phyloP scores from a whole-genome alignment of 192 early-diverging fungal species.

The Thoreauomyces humboldtii region DNA sequence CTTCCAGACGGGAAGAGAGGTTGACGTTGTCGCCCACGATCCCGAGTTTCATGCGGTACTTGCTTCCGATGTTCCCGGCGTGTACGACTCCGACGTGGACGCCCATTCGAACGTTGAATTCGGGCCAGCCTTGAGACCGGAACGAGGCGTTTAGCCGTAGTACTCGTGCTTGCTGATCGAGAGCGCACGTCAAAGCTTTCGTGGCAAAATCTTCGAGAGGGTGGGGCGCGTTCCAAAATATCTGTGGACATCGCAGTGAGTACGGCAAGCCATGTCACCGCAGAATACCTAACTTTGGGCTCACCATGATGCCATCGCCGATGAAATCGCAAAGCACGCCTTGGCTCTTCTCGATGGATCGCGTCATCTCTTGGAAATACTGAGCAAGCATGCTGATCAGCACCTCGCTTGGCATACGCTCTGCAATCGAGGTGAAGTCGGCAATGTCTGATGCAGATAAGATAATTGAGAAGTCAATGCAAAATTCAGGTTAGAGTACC shows the following conservation, averaged over 20 bases:
- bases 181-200: not conserved
- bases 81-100: not conserved
- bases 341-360: not conserved
- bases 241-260: no score
- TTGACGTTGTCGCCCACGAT: conserved; percentile 10
- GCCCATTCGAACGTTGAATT: not conserved
- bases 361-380: conserved; percentile 2
- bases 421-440: not conserved
- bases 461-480: no score
- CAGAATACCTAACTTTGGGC: not conserved
- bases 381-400: conserved; percentile 8
- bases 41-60: conserved; percentile 2
- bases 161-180: conserved; percentile 2
- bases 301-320: conserved; percentile 6
- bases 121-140: conserved; percentile 6
- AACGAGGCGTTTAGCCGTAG: not conserved
- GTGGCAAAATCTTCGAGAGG: conserved; percentile 1
- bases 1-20: not conserved
- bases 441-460: not conserved
- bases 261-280: no score
- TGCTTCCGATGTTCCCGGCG: conserved; percentile 1
- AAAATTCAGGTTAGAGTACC: no score
- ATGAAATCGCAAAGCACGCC: conserved; percentile 5
- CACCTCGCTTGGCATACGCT: conserved; percentile 1
- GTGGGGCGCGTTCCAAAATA: conserved; percentile 3